Conservation (phyloP, 768 basidiomycete genomes). For the Leucocoprinus leucothites region DNA sequence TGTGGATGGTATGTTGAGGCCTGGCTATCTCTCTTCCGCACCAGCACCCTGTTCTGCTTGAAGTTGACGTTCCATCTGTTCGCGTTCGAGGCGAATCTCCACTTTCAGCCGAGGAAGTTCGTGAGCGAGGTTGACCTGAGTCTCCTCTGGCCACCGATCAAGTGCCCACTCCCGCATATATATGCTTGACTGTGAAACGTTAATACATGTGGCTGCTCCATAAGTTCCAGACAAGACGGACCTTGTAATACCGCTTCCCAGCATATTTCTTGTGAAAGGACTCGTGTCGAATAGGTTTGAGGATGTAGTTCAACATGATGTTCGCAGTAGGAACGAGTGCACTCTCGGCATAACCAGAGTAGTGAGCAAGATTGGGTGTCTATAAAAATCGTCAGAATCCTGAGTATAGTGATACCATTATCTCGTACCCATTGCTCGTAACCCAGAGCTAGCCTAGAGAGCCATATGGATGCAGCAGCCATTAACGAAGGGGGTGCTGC, state of each 20-base stretch:
- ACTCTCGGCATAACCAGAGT: constrained; percentile 88
- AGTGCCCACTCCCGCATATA: constrained; percentile 87
- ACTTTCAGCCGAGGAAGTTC: constrained; percentile 63
- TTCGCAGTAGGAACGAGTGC: constrained; percentile 86
- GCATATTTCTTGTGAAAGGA: constrained; percentile 95
- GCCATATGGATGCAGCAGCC: constrained; percentile 89
- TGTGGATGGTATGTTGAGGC: not conserved
- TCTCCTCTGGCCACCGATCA: constrained; percentile 65
- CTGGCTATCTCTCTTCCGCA: constrained; percentile 10
- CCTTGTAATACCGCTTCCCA: constrained; percentile 86
- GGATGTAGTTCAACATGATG: constrained; percentile 88
- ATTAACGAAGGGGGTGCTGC: constrained; percentile 80
- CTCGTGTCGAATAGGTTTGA: constrained; percentile 75
- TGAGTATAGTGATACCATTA: not conserved
- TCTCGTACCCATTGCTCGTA: constrained; percentile 83
- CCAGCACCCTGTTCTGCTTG: constrained; percentile 12
- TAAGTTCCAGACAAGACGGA: constrained; percentile 23
- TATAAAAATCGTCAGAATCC: constrained; percentile 12
- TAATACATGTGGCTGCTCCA: not conserved
- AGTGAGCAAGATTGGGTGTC: constrained; percentile 90
- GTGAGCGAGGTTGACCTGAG: constrained; percentile 51
- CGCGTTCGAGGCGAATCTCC: constrained; percentile 42
- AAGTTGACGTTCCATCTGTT: constrained; percentile 26
- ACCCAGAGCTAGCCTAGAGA: constrained; percentile 79
- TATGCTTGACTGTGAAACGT: constrained; percentile 60